Evolutionary conservation across 306 rosid genomes (phyloP), one percentile per base, ranked within the genome.

Genomic region (Vigna trinervia): DNA sequence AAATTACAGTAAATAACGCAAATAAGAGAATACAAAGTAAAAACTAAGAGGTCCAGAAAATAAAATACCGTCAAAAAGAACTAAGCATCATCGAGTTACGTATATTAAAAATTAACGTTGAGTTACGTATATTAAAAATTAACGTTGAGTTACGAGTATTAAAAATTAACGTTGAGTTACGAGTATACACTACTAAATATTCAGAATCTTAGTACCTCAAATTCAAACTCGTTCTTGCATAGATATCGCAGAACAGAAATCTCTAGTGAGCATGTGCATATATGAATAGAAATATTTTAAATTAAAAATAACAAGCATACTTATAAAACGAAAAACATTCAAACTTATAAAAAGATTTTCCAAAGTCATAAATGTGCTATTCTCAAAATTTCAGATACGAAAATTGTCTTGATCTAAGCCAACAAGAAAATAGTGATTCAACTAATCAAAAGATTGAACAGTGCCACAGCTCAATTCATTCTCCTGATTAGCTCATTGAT

Each of bases 401-500:
- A 62, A 66, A 39, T 39, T 1, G 71, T 66, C 59, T 76, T 68
- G 58, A 73, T 78, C 81, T 70, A 26, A 59, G 28, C 22, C 20
- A 60, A 59, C 66, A 59, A 59, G 12, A 12, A 73, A 12, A 74
- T 10, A 67, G 57, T 20, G 30, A 79, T 51, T 19, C 43, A 51
- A 54, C 69, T 64, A 61, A 69, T 38, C 23, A 47, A 66, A 47
- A 66, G 6, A 76, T 15, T 30, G 66, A 71, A 54, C 50, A 28
- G 20, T 0, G 11, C 30, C 13, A 10, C 8, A 12, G 53, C 66
- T 84, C 85, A 94, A 68, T 92, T 89, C 93, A 92, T 94, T 76
- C 98, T 87, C 77, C 91, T 75, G 78, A 89, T 94, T 26, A 94
- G 89, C 90, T 94, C 98, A 46, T 94, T 94, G 82, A 92, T 92